Conservation (phyloP, 2,329 filamentous ascomycete genomes). For the Penicillium sclerotiorum region DNA sequence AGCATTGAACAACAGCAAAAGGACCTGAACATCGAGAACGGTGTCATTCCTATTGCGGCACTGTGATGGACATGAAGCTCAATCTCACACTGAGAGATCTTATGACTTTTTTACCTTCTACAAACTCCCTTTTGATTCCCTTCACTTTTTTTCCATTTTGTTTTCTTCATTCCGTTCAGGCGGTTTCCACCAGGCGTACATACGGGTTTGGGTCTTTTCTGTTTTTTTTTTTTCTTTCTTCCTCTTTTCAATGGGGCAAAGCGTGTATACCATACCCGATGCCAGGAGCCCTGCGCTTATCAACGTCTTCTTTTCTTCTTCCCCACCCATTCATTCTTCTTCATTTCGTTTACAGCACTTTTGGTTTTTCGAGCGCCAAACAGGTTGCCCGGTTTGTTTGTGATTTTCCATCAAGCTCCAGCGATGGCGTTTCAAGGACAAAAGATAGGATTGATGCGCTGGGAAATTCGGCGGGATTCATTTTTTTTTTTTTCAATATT, state of each 20-base stretch:
- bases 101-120: constrained; percentile 13
- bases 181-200: constrained; percentile 21
- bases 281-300: constrained; percentile 12
- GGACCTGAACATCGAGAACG: constrained; percentile 28
- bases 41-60: constrained; percentile 30
- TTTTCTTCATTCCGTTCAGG: constrained; percentile 11
- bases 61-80: constrained; percentile 21
- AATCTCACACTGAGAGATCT: constrained; percentile 4
- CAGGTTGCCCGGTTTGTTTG: constrained; percentile 8
- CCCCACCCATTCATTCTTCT: not conserved
- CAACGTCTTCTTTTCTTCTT: constrained; percentile 4
- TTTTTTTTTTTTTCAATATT: not conserved
- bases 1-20: constrained; percentile 34
- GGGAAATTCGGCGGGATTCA: not conserved
- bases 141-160: not conserved
- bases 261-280: constrained; percentile 25
- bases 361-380: constrained; percentile 1
- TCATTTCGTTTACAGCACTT: constrained; percentile 6
- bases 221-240: constrained; percentile 3
- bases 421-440: constrained; percentile 28
- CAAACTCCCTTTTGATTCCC: not conserved
- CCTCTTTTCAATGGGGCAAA: constrained; percentile 11
- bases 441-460: constrained; percentile 16
- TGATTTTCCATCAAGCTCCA: constrained; percentile 21
- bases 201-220: constrained; percentile 15